These are phyloP conservation scores for Apostasia ramifera DNA, from an alignment of 106 monocot species.

Conservation along the genomic window DNA sequence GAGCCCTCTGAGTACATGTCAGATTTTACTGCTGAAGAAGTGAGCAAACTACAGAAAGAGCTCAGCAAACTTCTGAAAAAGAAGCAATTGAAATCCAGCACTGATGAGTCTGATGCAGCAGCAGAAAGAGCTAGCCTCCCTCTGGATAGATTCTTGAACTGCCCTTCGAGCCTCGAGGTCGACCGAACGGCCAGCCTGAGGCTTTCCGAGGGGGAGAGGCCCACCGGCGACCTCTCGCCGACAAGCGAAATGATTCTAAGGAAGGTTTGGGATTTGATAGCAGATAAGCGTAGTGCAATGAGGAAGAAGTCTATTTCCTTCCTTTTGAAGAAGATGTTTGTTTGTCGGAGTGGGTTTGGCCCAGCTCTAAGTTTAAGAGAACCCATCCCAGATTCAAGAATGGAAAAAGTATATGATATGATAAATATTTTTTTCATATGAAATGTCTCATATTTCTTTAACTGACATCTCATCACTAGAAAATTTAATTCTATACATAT, in stretches of 20 bases:
- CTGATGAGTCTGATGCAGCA: constrained; percentile 7
- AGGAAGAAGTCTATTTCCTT: constrained; percentile 38
- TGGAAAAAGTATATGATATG: constrained; percentile 43
- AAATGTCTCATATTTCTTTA: no score
- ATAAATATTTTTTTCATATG: not conserved
- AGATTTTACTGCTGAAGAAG: constrained; percentile 56
- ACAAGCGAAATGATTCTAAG: constrained; percentile 28
- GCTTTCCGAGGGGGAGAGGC: constrained; percentile 9
- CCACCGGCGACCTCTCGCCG: constrained; percentile 29
- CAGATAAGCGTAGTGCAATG: constrained; percentile 23
- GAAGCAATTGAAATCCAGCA: constrained; percentile 14
- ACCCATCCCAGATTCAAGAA: constrained; percentile 38
- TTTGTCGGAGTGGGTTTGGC: constrained; percentile 33
- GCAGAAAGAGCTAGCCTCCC: constrained; percentile 23
- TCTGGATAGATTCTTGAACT: constrained; percentile 32
- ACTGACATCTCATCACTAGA: no score
- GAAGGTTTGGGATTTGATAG: constrained; percentile 27
- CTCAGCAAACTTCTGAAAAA: constrained; percentile 21
- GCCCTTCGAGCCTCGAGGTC: constrained; percentile 43
- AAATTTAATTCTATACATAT: not conserved
- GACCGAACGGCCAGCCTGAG: constrained; percentile 14
- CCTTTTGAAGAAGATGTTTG: constrained; percentile 58
- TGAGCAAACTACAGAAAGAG: constrained; percentile 38
- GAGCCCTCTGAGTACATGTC: constrained; percentile 6
- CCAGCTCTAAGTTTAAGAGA: constrained; percentile 38